These are phyloP conservation scores for Calonectria honghensis DNA, from an alignment of 2,329 filamentous ascomycete species.

Conservation along the genomic window DNA sequence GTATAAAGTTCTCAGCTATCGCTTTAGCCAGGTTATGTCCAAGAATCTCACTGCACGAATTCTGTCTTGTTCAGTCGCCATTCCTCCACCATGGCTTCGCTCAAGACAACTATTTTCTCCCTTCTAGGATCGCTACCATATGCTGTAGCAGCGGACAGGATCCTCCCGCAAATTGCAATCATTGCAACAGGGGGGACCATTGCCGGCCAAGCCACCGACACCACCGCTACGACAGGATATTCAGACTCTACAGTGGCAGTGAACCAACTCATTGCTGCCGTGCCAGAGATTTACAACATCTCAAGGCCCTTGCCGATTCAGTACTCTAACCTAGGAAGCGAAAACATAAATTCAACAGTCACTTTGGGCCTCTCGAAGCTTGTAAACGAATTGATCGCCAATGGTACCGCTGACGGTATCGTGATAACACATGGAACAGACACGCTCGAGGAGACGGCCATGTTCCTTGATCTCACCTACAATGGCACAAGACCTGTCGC, in stretches of 20 bases:
- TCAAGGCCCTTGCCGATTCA: neutral
- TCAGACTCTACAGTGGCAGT: neutral
- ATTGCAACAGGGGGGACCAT: neutral
- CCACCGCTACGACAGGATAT: neutral
- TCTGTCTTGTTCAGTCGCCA: neutral
- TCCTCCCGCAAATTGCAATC: neutral
- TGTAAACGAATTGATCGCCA: neutral
- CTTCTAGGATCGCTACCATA: neutral
- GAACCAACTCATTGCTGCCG: neutral
- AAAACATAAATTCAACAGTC: neutral
- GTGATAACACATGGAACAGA: neutral
- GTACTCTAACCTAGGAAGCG: neutral
- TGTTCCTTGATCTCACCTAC: neutral
- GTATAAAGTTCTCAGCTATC: neutral
- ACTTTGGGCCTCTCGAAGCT: neutral
- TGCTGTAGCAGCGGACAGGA: neutral
- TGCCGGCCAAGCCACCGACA: neutral
- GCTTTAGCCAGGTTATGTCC: accelerated
- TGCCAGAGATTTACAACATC: neutral
- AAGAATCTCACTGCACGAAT: neutral
- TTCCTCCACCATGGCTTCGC: neutral
- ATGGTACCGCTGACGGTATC: neutral
- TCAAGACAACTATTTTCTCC: neutral
- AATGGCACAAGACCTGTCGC: neutral
- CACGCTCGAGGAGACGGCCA: neutral